Base-by-base conservation (phyloP, 768 basidiomycete species). In the Boletus tylopilopsis region DNA sequence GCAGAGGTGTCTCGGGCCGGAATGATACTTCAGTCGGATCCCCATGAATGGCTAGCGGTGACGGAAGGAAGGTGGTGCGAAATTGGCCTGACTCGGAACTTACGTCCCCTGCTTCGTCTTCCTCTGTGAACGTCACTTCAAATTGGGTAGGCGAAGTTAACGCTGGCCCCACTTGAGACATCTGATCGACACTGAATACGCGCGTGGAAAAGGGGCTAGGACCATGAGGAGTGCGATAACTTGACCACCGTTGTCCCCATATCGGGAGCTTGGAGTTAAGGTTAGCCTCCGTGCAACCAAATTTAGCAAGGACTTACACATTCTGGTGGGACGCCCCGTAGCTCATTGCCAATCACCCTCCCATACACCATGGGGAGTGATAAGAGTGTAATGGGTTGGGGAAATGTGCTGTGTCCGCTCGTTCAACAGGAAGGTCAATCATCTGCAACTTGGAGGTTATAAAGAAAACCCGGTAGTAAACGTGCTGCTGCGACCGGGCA, bases 161-260 rank as follows among this genome's bases (percentile, higher is more conserved):
- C 33, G 27, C 46, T 19, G 57, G 54, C 11, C 50, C 55, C 40
- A 64, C 38, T 54, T 67, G 54, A 7, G 51, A 41, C 59, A 62
- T 64, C 27, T 23, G 53, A 47, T 54, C 49, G 49, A 40, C 50
- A 32, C 33, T 48, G 47, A 64, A 54, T 48, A 53, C 24, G 43
- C 56, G 60, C 3, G 48, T 59, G 27, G 54, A 62, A 42, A 64
- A 67, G 19, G 55, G 38, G 30, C 65, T 67, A 25, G 65, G 62
- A 15, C 65, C 60, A 30, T 43, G 53, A 42, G 65, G 58, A 47
- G 34, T 35, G 53, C 51, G 57, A 47, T 60, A 52, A 15, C 53
- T 45, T 25, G 58, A 46, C 65, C 65, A 67, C 27, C 65, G 60
- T 45, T 65, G 63, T 50, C 67, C 67, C 67, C 67, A 69, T 48